Evolutionary conservation across 768 basidiomycete genomes (phyloP), one percentile per base, ranked within the genome.

Genomic region (Infundibulicybe gibba): DNA sequence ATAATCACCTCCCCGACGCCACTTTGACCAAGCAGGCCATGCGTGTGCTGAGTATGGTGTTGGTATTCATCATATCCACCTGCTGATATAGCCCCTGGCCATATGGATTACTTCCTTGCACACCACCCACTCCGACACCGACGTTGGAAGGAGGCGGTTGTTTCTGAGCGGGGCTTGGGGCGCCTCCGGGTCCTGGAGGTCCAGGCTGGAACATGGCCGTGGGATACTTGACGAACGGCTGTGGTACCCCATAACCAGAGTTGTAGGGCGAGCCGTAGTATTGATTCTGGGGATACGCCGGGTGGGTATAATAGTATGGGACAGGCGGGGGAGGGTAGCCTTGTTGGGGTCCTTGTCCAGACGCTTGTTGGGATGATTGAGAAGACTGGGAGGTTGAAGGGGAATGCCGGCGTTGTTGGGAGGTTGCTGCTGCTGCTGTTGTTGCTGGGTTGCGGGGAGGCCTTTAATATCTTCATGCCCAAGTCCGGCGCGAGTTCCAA

Each of bases 391-490:
- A 62, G 37, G 56, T 71, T 1, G 79, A 74, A 9, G 82, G 73
- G 83, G 77, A 12, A 83, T 69, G 4, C 72, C 72, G 8, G 64
- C 64, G 31, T 55, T 61, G 1, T 70, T 60, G 21, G 75, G 72
- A n/a, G n/a, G 25, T 25, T 25, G 25, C 8, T 25, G 25, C 8
- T 25, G 25, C 25, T 25, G 25, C 17, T 75, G 76, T 52, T 81
- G 79, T 49, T 74, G 78, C 54, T 84, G 84, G 30, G 76, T 68
- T 10, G 74, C 70, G 6, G 84, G 76, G 32, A 88, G 69, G 35
- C 79, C 79, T 62, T 90, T 90, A 53, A 83, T 75, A 43, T 91
- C 89, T 33, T 91, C 89, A 40, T 89, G 87, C 13, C 77, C 76
- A 6, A 90, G 71, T 17, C 76, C 76, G 50, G 74, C 80, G 15